Percentiles rank a stretch among this genome's conserved stretches.
Conservation (phyloP, 2,329 filamentous ascomycete genomes). For the Epichloe hybrida region DNA sequence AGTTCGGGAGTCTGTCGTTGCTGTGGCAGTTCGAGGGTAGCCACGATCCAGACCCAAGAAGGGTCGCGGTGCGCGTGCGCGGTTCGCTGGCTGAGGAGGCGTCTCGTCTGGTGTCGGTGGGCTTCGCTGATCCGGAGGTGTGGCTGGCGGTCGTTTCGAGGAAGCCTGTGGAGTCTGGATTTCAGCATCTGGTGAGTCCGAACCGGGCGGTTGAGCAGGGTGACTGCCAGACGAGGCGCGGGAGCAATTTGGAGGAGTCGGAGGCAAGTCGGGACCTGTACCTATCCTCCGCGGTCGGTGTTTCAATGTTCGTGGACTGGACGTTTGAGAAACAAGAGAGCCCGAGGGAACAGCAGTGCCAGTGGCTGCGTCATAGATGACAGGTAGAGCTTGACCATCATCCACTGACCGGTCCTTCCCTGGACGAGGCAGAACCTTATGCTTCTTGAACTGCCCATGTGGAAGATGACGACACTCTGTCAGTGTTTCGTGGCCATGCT, state of each 20-base stretch:
- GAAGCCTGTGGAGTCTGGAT: slow-evolving; percentile 25
- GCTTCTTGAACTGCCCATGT: slow-evolving; percentile 31
- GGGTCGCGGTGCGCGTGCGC: slow-evolving; percentile 30
- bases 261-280: slow-evolving; percentile 38
- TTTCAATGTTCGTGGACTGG: slow-evolving; percentile 26
- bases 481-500: slow-evolving; percentile 15
- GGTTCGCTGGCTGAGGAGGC: slow-evolving; percentile 42
- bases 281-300: slow-evolving; percentile 29
- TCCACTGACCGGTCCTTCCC: slow-evolving; percentile 14
- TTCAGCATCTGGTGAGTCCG: slow-evolving; percentile 24
- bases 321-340: slow-evolving; percentile 7
- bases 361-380: slow-evolving; percentile 13
- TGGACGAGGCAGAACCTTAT: slow-evolving; percentile 30
- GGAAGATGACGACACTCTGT: slow-evolving; percentile 14
- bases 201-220: slow-evolving; percentile 29
- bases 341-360: slow-evolving; percentile 11
- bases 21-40: slow-evolving; percentile 38
- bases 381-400: slow-evolving; percentile 12
- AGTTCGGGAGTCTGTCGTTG: slow-evolving; percentile 45
- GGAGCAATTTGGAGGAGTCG: slow-evolving; percentile 50
- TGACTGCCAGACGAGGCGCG: slow-evolving; percentile 41
- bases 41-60: slow-evolving; percentile 33
- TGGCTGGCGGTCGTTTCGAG: slow-evolving; percentile 33
- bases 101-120: slow-evolving; percentile 66
- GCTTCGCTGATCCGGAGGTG: slow-evolving; percentile 51